Conservation (phyloP, 2,329 filamentous ascomycete species). For the Cladosporium sp. region DNA sequence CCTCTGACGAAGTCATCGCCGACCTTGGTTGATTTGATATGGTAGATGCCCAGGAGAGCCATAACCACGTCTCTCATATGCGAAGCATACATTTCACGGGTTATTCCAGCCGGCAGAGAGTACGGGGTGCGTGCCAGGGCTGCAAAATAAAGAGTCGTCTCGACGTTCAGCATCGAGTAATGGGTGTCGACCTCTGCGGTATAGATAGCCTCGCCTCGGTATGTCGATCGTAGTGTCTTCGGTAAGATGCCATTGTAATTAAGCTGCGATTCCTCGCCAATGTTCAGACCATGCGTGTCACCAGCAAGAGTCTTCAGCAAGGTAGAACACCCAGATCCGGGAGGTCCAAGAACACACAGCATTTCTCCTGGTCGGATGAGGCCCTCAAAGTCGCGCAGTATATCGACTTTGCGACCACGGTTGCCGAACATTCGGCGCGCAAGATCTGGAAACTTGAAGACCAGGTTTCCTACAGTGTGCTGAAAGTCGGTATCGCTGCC, state of each 20-base stretch:
- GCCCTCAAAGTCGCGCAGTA: conserved; percentile 63
- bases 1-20: conserved; percentile 72
- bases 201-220: conserved; percentile 82
- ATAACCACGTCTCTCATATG: conserved; percentile 68
- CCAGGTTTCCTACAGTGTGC: conserved; percentile 43
- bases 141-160: conserved; percentile 76
- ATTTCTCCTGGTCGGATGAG: conserved; percentile 67
- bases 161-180: conserved; percentile 71
- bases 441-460: conserved; percentile 2
- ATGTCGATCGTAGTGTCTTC: conserved; percentile 69
- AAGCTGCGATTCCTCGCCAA: conserved; percentile 66
- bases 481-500: conserved; percentile 47
- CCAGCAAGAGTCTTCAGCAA: conserved; percentile 80
- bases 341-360: conserved; percentile 70
- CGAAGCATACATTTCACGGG: conserved; percentile 51
- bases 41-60: conserved; percentile 69
- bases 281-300: conserved; percentile 72
- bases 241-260: conserved; percentile 76
- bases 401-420: conserved; percentile 46
- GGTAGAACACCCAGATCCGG: conserved; percentile 70
- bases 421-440: neutral
- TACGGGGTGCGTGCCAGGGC: conserved; percentile 64
- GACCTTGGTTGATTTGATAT: conserved; percentile 67
- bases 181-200: conserved; percentile 80
- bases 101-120: conserved; percentile 55